Evolutionary conservation across 2,329 filamentous ascomycete species (phyloP).

Genomic region (Stachybotrys elegans): DNA sequence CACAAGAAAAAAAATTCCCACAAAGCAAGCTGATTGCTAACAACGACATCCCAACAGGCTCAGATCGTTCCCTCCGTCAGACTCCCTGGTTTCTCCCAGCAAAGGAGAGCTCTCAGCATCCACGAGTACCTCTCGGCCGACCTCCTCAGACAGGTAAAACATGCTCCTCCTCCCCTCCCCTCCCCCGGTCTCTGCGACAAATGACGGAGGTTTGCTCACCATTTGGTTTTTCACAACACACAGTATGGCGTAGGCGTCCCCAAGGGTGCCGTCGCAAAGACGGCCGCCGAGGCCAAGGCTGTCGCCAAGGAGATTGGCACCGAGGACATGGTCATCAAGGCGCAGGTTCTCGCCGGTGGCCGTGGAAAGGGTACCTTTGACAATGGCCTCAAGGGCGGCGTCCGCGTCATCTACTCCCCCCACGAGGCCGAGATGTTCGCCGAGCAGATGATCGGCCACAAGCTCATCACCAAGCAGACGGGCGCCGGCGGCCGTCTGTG

Average conservation of each 20-base stretch:
- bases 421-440: slow-evolving; percentile 96
- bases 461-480: slow-evolving; percentile 99
- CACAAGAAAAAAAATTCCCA: too few relatives aligned
- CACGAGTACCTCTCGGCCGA: slow-evolving; percentile 97
- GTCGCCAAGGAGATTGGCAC: slow-evolving; percentile 86
- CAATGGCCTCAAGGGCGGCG: slow-evolving; percentile 98
- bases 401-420: slow-evolving; percentile 97
- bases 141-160: slow-evolving; percentile 67
- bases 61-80: slow-evolving; percentile 42
- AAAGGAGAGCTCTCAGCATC: slow-evolving; percentile 86
- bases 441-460: slow-evolving; percentile 99
- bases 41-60: too few relatives aligned
- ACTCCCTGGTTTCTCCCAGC: slow-evolving; percentile 61
- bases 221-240: slow-evolving; percentile 3
- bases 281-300: slow-evolving; percentile 80
- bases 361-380: slow-evolving; percentile 97
- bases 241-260: slow-evolving; percentile 95
- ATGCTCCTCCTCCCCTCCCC: slow-evolving; percentile 9
- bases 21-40: too few relatives aligned
- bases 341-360: slow-evolving; percentile 94
- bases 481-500: slow-evolving; percentile 89
- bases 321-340: slow-evolving; percentile 99
- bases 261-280: slow-evolving; percentile 80
- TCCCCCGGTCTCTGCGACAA: slow-evolving; percentile 8
- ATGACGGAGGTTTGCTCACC: slow-evolving; percentile 14